phyloP scores from a whole-genome alignment of 116 monocot genomes.

The Dioscorea cayenensis region DNA sequence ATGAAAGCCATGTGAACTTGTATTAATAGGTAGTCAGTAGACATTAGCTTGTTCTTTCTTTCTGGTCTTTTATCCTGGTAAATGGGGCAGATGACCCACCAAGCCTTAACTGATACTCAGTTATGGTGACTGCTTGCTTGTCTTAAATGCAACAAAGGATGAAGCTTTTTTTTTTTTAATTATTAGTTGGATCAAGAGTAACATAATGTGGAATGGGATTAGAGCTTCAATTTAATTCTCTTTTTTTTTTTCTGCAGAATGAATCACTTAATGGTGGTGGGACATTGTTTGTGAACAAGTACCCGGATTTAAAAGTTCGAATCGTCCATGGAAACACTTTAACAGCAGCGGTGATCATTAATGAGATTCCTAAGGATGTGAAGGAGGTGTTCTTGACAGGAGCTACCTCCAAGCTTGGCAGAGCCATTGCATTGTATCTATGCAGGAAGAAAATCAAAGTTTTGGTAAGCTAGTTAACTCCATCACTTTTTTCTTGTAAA shows the following conservation, averaged over 20 bases:
- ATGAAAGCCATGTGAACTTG: conserved; percentile 1
- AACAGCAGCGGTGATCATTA: conserved; percentile 63
- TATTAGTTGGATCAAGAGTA: background rate
- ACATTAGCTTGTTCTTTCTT: background rate
- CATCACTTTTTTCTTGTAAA: background rate
- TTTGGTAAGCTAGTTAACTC: conserved; percentile 33
- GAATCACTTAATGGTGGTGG: conserved; percentile 78
- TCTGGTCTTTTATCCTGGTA: background rate
- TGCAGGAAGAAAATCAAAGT: conserved; percentile 62
- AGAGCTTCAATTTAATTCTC: background rate
- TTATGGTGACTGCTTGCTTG: no score
- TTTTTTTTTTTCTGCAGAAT: conserved; percentile 29
- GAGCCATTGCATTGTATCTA: conserved; percentile 72
- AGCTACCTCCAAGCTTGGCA: conserved; percentile 47
- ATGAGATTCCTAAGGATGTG: conserved; percentile 54
- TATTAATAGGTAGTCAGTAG: background rate
- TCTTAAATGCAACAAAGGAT: no score
- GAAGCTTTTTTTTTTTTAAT: background rate
- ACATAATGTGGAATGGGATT: background rate
- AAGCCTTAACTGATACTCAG: no score
- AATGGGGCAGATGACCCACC: no score
- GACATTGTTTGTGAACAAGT: conserved; percentile 60
- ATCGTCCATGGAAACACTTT: conserved; percentile 77
- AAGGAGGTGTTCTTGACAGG: conserved; percentile 44
- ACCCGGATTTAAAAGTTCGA: conserved; percentile 52